Base-by-base conservation (phyloP, 2,329 filamentous ascomycete genomes). In the Basipetospora chlamydospora region DNA sequence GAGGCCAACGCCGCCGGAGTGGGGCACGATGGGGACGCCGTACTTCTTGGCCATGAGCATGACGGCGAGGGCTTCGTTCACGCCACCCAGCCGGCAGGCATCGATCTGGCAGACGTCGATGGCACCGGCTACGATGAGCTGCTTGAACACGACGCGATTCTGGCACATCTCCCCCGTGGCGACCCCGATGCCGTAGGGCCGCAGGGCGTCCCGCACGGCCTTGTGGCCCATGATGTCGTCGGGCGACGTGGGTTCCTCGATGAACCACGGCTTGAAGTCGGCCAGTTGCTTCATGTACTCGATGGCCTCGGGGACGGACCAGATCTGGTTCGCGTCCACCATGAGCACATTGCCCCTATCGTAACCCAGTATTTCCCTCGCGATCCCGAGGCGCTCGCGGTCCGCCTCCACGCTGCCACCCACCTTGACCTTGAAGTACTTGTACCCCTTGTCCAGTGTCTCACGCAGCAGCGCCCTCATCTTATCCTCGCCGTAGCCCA, bases 121-220 rank as follows among this genome's bases (percentile, higher is more conserved):
- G 42, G 85, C 83, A 35, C 80, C 80, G 3, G 74, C 66, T 53
- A 78, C 73, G 35, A 94, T 70, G 42, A 93, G 72, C 60, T 94
- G 86, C 69, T 93, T 94, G 73, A 93, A 93, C 49, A 93, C 74
- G 45, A 93, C 82, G 26, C 86, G 77, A 65, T 93, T 94, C 64
- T 93, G 86, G 63, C 84, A 90, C 84, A 93, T 92, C 63, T 94
- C 86, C 43, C 86, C 86, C 0, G 86, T 93, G 6, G 86, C 86
- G 5, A 93, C 86, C 40, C 83, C 83, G 48, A 94, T 84, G 39
- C 72, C 73, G 51, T 75, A 65, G 0, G 80, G 76, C 48, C 70
- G 69, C 9, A 94, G 74, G 4, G 85, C 85, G 42, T 88, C 79
- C 35, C 82, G 76, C 48, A 93, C 77, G 3, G 82, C 79, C 52